Conservation (phyloP, 208 protist genomes). For the Trypanosomatidae sp. region DNA sequence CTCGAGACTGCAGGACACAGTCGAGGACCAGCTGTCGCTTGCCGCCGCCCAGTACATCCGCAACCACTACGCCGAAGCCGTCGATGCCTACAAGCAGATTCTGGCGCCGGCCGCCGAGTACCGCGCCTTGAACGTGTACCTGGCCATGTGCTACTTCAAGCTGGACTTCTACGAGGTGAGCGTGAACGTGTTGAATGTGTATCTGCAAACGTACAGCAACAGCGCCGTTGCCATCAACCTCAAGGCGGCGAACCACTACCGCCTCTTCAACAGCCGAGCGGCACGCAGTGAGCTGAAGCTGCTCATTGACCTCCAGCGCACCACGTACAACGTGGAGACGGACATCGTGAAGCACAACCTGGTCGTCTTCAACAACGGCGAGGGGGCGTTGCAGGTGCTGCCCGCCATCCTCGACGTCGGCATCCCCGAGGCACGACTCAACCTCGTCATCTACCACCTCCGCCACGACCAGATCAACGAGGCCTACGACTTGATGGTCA, state of each 20-base stretch:
- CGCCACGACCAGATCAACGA: slow-evolving; percentile 94
- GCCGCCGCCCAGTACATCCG: slow-evolving; percentile 95
- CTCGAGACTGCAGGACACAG: slow-evolving; percentile 82
- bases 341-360: slow-evolving; percentile 97
- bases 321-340: slow-evolving; percentile 89
- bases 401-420: slow-evolving; percentile 91
- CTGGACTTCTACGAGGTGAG: slow-evolving; percentile 97
- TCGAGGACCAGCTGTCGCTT: slow-evolving; percentile 94
- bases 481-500: slow-evolving; percentile 95
- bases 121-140: too few relatives aligned
- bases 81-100: slow-evolving; percentile 98
- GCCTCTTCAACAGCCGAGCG: slow-evolving; percentile 93
- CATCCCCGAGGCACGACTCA: slow-evolving; percentile 95
- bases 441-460: slow-evolving; percentile 97
- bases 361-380: slow-evolving; percentile 96
- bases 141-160: slow-evolving; percentile 98
- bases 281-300: slow-evolving; percentile 93
- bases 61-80: slow-evolving; percentile 96
- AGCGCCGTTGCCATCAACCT: slow-evolving; percentile 96
- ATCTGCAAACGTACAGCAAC: slow-evolving; percentile 90
- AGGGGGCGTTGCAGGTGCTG: slow-evolving; percentile 95
- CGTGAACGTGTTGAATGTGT: slow-evolving; percentile 90
- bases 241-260: slow-evolving; percentile 97
- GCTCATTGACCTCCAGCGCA: slow-evolving; percentile 87
- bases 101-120: too few relatives aligned